Base-by-base conservation (phyloP, 2,329 filamentous ascomycete genomes). In the Claviceps purpurea region DNA sequence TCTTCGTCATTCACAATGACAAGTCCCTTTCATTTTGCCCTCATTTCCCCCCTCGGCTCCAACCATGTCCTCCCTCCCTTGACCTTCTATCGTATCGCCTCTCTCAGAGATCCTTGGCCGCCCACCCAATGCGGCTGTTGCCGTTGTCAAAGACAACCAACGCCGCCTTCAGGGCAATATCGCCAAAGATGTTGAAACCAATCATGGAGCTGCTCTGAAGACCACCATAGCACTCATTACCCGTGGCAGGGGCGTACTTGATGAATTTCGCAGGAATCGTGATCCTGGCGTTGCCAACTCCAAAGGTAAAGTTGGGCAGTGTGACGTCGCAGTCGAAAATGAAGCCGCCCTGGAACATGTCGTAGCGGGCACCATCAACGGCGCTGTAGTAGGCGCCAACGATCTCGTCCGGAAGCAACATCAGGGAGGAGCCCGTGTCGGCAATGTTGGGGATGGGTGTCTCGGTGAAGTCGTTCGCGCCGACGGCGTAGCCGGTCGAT, bases 351-450 rank as follows among this genome's bases (percentile, higher is more conserved):
- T 67, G 64, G 8, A 62, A 49, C 11, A 59, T 45, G 55, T 72
- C 64, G 47, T 71, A 64, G 20, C 43, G 26, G 5, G 55, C 53
- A 14, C 70, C 72, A 1, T 59, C 52, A 18, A 77, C 65, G 41
- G 71, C 61, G 38, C 61, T 56, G 61, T 76, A 78, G 65, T 78
- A 78, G 16, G 60, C 68, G 4, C 70, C 59, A 38, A 74, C 71
- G 48, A 81, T 70, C 39, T 66, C 62, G 43, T 73, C 65, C 61
- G 79, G 76, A 54, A 81, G 73, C 49, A 84, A 70, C 57, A 85
- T 68, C 52, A 85, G 73, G 1, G 79, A 81, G 40, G 81, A 84
- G 56, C 82, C 82, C 6, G 76, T 77, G 65, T 81, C 78, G 30
- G 73, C 69, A 52, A 79, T 74, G 26, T 71, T 69, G 59, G 68